phyloP scores from a whole-genome alignment of 306 rosid genomes.

The Prunus salicina region DNA sequence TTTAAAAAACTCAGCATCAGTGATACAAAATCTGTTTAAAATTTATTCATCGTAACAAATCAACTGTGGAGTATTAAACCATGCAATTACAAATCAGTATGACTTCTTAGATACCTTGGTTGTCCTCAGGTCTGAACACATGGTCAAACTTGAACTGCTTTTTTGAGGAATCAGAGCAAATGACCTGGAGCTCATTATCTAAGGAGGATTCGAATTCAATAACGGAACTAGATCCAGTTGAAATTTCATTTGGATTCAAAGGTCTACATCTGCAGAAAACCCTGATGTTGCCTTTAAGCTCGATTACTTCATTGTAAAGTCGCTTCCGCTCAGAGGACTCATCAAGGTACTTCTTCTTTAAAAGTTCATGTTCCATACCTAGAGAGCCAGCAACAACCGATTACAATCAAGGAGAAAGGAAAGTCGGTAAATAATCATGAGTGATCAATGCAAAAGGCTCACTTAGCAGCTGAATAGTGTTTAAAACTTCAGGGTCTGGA shows the following conservation, averaged over 20 bases:
- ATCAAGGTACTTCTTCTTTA: constrained; percentile 65
- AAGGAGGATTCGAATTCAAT: constrained; percentile 67
- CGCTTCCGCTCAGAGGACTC: constrained; percentile 75
- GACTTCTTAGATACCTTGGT: constrained; percentile 61
- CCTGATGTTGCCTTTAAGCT: constrained; percentile 87
- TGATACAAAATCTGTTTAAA: background rate
- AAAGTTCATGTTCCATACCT: constrained; percentile 74
- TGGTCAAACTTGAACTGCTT: constrained; percentile 89
- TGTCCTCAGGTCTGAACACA: constrained; percentile 74
- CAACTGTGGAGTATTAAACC: background rate
- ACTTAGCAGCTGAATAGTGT: constrained; percentile 70
- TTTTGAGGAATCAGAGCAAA: constrained; percentile 77
- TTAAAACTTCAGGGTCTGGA: constrained; percentile 53
- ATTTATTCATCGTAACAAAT: background rate
- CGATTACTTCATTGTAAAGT: constrained; percentile 87
- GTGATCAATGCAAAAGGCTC: constrained; percentile 16
- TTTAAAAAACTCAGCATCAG: constrained; percentile 11
- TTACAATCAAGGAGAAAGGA: constrained; percentile 2
- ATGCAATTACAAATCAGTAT: background rate
- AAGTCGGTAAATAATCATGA: background rate
- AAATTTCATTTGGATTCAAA: constrained; percentile 53
- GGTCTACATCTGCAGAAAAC: constrained; percentile 98
- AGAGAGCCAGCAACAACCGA: constrained; percentile 14
- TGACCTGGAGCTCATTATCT: constrained; percentile 79
- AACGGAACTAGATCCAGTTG: constrained; percentile 50